Conservation (phyloP, 768 basidiomycete genomes). For the Lentinula edodes region DNA sequence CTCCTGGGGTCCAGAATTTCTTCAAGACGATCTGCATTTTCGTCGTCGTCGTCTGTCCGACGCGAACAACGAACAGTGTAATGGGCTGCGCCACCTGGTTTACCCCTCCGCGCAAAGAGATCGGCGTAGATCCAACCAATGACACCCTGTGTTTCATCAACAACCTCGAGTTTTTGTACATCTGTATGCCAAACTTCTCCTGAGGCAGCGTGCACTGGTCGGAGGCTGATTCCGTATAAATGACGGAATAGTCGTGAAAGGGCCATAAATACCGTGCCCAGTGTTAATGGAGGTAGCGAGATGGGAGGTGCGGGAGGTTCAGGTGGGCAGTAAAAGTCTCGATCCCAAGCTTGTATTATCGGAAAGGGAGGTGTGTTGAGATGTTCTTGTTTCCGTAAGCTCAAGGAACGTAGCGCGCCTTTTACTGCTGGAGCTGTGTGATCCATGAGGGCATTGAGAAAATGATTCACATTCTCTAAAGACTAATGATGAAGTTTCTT, state of each 20-base stretch:
- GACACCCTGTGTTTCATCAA: slow-evolving; percentile 81
- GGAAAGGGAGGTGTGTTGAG: slow-evolving; percentile 54
- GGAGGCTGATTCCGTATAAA: slow-evolving; percentile 81
- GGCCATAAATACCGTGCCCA: slow-evolving; percentile 89
- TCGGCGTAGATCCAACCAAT: slow-evolving; percentile 97
- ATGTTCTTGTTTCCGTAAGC: slow-evolving; percentile 69
- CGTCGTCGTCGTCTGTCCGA: slow-evolving; percentile 88
- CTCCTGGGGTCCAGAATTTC: slow-evolving; percentile 24
- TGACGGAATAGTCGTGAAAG: slow-evolving; percentile 84
- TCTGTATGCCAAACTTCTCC: slow-evolving; percentile 90
- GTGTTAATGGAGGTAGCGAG: slow-evolving; percentile 68
- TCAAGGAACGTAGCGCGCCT: slow-evolving; percentile 62
- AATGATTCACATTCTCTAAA: slow-evolving; percentile 79
- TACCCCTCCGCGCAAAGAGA: slow-evolving; percentile 78
- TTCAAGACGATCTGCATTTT: slow-evolving; percentile 49
- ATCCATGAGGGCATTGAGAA: slow-evolving; percentile 75
- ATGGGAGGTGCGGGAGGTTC: slow-evolving; percentile 72
- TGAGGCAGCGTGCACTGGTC: slow-evolving; percentile 57
- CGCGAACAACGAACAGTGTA: slow-evolving; percentile 96
- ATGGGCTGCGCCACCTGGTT: slow-evolving; percentile 90
- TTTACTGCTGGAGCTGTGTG: slow-evolving; percentile 77
- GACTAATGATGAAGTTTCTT: background rate
- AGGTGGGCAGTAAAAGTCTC: slow-evolving; percentile 87
- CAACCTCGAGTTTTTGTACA: slow-evolving; percentile 88
- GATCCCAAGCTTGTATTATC: slow-evolving; percentile 90